A percentile compares a stretch with the other conserved stretches of the same genome.
These are phyloP conservation scores for Fusarium tanahbumbuense DNA, from an alignment of 2,329 filamentous ascomycete genomes.

Conservation along the genomic window DNA sequence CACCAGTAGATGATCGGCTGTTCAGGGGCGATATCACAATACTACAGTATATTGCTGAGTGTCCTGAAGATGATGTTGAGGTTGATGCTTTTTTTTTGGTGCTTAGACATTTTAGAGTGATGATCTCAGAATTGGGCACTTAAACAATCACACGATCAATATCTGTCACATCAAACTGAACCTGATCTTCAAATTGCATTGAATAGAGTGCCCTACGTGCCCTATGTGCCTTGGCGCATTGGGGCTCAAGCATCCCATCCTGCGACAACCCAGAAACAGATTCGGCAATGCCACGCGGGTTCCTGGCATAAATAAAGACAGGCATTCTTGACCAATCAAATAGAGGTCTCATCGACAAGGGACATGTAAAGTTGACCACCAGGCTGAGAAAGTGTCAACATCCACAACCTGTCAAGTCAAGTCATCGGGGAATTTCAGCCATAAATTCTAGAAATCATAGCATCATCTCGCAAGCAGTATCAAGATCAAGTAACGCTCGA, in stretches of 20 bases:
- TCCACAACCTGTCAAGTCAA: background rate
- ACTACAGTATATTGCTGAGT: background rate
- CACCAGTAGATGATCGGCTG: constrained; percentile 15
- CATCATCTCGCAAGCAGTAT: constrained; percentile 4
- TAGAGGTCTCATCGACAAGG: background rate
- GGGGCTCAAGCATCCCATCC: constrained; percentile 10
- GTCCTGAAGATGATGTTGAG: background rate
- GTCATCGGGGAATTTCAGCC: constrained; percentile 15
- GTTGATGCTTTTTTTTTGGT: background rate
- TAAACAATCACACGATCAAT: constrained; percentile 14
- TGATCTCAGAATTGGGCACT: background rate
- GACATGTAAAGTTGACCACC: constrained; percentile 14
- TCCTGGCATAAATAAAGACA: constrained; percentile 30
- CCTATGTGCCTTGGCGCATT: constrained; percentile 1
- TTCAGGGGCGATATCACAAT: constrained; percentile 18
- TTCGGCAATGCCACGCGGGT: constrained; percentile 28
- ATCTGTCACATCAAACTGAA: constrained; percentile 5
- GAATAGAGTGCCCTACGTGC: constrained; percentile 7
- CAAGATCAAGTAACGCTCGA: background rate
- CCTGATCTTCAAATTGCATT: constrained; percentile 9
- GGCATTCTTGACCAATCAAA: constrained; percentile 20
- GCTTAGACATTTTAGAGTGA: background rate
- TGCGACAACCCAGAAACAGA: constrained; percentile 37
- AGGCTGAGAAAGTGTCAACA: constrained; percentile 2
- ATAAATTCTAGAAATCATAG: background rate